These are phyloP conservation scores for Mycena citricolor DNA, from an alignment of 1,284 basidiomycete species.

Conservation along the genomic window DNA sequence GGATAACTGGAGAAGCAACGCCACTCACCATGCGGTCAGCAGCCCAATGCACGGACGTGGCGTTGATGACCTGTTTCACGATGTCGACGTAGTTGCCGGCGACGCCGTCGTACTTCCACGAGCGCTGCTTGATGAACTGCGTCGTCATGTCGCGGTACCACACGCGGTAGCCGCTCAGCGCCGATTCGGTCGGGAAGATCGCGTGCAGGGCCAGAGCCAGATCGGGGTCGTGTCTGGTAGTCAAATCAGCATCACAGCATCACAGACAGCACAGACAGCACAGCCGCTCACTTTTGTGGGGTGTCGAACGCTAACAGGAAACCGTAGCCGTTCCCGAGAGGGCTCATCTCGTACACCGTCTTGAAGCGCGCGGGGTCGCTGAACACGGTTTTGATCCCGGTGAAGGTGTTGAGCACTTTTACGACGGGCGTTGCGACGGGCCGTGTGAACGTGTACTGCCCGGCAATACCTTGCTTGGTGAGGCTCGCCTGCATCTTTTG, in stretches of 20 bases:
- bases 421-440: constrained; percentile 33
- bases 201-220: constrained; percentile 30
- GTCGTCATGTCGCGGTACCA: constrained; percentile 32
- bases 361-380: constrained; percentile 40
- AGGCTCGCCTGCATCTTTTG: constrained; percentile 43
- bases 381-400: constrained; percentile 43
- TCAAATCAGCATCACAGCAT: neutral
- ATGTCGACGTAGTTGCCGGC: constrained; percentile 53
- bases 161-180: constrained; percentile 30
- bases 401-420: constrained; percentile 42
- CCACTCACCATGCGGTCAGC: constrained; percentile 50
- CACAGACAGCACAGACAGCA: constrained; percentile 28
- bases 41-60: constrained; percentile 51
- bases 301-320: constrained; percentile 32
- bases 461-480: constrained; percentile 38
- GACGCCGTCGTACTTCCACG: constrained; percentile 37
- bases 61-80: constrained; percentile 60
- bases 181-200: constrained; percentile 36
- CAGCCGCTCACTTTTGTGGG: no score
- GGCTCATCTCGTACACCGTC: constrained; percentile 34
- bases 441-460: constrained; percentile 44
- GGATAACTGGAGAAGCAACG: neutral
- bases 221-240: constrained; percentile 26
- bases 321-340: constrained; percentile 29
- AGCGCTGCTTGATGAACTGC: constrained; percentile 31